These are phyloP conservation scores for Pulicaria dysenterica DNA, from an alignment of 129 eudicot species.

Conservation along the genomic window DNA sequence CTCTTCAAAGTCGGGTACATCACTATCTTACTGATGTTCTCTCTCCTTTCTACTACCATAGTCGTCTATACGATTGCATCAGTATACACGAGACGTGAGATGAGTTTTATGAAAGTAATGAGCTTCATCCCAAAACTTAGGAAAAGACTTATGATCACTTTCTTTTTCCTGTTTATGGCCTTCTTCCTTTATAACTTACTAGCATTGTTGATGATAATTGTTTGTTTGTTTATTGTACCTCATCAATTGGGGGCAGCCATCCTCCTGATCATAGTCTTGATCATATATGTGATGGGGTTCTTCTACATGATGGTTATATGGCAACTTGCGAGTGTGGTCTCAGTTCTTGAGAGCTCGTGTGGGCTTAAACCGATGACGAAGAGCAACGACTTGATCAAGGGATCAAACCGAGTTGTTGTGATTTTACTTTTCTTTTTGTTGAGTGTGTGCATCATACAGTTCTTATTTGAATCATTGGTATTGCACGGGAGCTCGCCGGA, in stretches of 20 bases:
- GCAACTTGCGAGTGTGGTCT: constrained; percentile 67
- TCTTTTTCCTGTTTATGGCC: constrained; percentile 39
- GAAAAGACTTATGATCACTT: constrained; percentile 62
- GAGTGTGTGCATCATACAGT: constrained; percentile 12
- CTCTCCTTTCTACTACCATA: constrained; percentile 70
- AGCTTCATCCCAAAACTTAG: constrained; percentile 55
- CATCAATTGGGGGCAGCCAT: not conserved
- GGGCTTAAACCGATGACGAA: constrained; percentile 75
- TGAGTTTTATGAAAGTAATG: constrained; percentile 47
- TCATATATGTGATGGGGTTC: constrained; percentile 38
- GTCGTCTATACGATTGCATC: constrained; percentile 71
- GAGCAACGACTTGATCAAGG: constrained; percentile 52
- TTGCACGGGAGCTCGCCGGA: constrained; percentile 33
- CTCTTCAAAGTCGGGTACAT: constrained; percentile 45
- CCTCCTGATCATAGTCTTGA: not conserved
- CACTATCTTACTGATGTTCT: constrained; percentile 50
- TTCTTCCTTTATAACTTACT: constrained; percentile 44
- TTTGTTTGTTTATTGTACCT: not conserved
- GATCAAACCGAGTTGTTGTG: constrained; percentile 44
- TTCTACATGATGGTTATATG: constrained; percentile 56
- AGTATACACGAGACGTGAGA: constrained; percentile 43
- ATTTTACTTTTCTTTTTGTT: constrained; percentile 45
- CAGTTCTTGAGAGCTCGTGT: constrained; percentile 59
- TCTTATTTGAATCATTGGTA: constrained; percentile 26
- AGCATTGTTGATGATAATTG: not conserved